Percentiles rank a stretch among this genome's conserved stretches.
These are phyloP conservation scores for Anacardium occidentale DNA, from an alignment of 345 rosid genomes.

Conservation along the genomic window DNA sequence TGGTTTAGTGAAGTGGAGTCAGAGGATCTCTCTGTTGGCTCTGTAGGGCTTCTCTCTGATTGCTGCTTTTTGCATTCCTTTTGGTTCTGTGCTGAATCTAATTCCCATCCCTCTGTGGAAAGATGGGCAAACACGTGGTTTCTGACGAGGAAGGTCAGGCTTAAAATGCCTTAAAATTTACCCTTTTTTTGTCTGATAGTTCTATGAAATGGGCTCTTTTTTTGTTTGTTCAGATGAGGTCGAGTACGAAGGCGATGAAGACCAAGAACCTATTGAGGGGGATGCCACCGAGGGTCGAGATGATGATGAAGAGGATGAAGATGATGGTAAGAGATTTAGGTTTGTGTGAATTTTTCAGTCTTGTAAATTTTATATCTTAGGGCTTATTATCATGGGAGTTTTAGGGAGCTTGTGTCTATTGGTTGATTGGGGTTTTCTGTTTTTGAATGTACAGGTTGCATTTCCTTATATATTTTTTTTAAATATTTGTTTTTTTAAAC, in stretches of 20 bases:
- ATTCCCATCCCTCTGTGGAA: neutral
- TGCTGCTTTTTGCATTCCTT: neutral
- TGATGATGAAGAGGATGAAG: conserved; percentile 56
- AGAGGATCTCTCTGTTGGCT: too few relatives aligned
- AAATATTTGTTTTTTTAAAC: too few relatives aligned
- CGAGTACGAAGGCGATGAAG: conserved; percentile 60
- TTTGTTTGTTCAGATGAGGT: conserved; percentile 48
- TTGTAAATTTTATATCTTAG: neutral
- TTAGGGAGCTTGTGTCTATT: conserved; percentile 11
- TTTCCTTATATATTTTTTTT: neutral
- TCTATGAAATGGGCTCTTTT: neutral
- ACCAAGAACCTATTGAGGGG: conserved; percentile 49
- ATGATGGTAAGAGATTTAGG: conserved; percentile 47
- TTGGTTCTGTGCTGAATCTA: neutral
- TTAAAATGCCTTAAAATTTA: neutral
- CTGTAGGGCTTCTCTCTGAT: too few relatives aligned
- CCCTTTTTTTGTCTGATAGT: neutral
- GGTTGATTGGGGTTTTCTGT: conserved; percentile 1
- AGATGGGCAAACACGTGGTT: conserved; percentile 32
- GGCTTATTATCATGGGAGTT: neutral
- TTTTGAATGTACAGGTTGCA: neutral
- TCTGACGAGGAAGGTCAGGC: conserved; percentile 38
- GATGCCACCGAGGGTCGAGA: conserved; percentile 38
- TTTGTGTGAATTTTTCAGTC: neutral
- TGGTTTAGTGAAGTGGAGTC: too few relatives aligned